Percentiles rank a stretch among this genome's conserved stretches.
Evolutionary conservation across 495 filamentous ascomycete species (phyloP).

Genomic region (Hypoxylon perforatum): DNA sequence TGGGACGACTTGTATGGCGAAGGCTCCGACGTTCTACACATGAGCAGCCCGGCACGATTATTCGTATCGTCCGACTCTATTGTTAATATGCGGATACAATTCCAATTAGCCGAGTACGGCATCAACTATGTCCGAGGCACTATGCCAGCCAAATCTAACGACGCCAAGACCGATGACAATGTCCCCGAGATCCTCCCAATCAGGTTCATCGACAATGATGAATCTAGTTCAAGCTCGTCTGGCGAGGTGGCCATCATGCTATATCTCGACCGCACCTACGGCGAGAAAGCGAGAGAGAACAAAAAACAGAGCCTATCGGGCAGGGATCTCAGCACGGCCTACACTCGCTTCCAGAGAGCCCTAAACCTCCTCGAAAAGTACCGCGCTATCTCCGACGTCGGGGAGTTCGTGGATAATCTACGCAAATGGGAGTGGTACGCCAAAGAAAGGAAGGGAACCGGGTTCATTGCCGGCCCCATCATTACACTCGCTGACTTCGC

Average conservation of each 20-base stretch:
- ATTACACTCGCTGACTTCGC: conserved; percentile 76
- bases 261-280: conserved; percentile 65
- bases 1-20: conserved; percentile 82
- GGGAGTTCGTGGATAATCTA: conserved; percentile 50
- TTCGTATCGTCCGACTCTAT: conserved; percentile 64
- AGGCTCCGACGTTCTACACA: conserved; percentile 90
- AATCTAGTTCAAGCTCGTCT: conserved; percentile 55
- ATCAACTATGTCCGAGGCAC: conserved; percentile 64
- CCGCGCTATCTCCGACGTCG: conserved; percentile 34
- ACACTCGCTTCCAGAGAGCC: conserved; percentile 52
- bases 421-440: conserved; percentile 63
- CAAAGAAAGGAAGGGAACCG: conserved; percentile 47
- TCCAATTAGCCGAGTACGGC: conserved; percentile 69
- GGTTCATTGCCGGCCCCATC: conserved; percentile 66
- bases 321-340: conserved; percentile 50
- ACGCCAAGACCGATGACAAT: conserved; percentile 21
- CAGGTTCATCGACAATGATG: conserved; percentile 67
- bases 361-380: conserved; percentile 52
- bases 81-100: conserved; percentile 66
- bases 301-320: conserved; percentile 44
- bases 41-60: conserved; percentile 63
- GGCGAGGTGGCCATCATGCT: conserved; percentile 63
- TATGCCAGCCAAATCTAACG: no score
- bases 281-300: conserved; percentile 25
- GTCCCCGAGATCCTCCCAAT: conserved; percentile 47